A percentile compares a stretch with the other conserved stretches of the same genome.
Conservation (phyloP, 1,284 basidiomycete genomes). For the Boletus mariae region DNA sequence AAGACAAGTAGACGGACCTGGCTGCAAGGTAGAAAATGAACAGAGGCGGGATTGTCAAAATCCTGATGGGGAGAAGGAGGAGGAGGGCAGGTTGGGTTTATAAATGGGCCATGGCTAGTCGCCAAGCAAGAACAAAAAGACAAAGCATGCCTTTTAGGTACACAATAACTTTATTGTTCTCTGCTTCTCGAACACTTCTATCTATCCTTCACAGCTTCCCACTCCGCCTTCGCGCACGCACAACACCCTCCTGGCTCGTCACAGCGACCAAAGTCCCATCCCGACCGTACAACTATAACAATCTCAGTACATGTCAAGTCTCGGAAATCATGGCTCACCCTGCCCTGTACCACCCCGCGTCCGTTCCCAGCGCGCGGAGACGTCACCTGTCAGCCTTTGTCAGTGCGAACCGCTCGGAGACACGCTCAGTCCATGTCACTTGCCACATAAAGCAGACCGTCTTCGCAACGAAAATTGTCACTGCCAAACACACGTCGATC, state of each 20-base stretch:
- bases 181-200: slow-evolving; percentile 24
- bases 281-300: slow-evolving; percentile 64
- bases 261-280: slow-evolving; percentile 73
- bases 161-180: slow-evolving; percentile 27
- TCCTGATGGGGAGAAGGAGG: slow-evolving; percentile 21
- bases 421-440: slow-evolving; percentile 20
- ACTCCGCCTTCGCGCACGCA: slow-evolving; percentile 54
- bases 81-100: slow-evolving; percentile 18
- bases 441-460: slow-evolving; percentile 81
- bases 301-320: slow-evolving; percentile 7
- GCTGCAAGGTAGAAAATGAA: slow-evolving; percentile 21
- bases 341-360: slow-evolving; percentile 70
- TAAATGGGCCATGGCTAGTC: slow-evolving; percentile 21
- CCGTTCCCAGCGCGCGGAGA: slow-evolving; percentile 69
- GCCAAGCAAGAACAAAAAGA: slow-evolving; percentile 34
- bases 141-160: slow-evolving; percentile 23
- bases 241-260: slow-evolving; percentile 80
- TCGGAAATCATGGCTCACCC: slow-evolving; percentile 43
- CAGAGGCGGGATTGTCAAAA: slow-evolving; percentile 35
- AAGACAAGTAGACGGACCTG: slow-evolving; percentile 22
- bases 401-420: slow-evolving; percentile 2
- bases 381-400: slow-evolving; percentile 45
- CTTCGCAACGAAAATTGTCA: slow-evolving; percentile 70
- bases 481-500: slow-evolving; percentile 36
- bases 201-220: slow-evolving; percentile 19